Conservation (phyloP, 2,329 filamentous ascomycete species). For the Alternaria novae-zelandiae region DNA sequence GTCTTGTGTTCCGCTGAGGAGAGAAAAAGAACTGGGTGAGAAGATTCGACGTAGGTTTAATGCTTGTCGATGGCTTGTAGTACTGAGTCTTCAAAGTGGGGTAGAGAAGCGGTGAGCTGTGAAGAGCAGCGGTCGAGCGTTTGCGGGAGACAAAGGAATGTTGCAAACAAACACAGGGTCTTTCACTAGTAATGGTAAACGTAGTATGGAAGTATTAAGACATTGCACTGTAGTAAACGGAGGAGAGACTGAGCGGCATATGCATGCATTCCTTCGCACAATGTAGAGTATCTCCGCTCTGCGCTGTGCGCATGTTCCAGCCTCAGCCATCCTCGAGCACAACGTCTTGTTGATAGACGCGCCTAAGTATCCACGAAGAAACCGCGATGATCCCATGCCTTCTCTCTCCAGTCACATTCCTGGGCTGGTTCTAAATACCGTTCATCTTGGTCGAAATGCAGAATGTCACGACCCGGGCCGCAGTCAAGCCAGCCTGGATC, state of each 20-base stretch:
- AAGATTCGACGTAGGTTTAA: not conserved
- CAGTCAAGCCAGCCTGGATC: not conserved
- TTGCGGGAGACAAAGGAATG: not conserved
- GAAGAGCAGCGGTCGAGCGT: not conserved
- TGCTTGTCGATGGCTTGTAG: not conserved
- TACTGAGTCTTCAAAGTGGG: not conserved
- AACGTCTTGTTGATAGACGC: not conserved
- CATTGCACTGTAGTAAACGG: not conserved
- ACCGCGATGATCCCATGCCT: not conserved
- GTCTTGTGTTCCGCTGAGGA: not conserved
- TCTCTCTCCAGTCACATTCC: not conserved
- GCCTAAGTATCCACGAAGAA: not conserved
- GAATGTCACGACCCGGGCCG: not conserved
- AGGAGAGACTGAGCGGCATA: not conserved
- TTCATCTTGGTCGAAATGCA: not conserved
- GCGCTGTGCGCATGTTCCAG: not conserved
- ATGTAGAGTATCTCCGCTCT: not conserved
- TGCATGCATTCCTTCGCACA: not conserved
- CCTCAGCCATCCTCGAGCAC: not conserved
- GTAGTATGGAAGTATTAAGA: not conserved
- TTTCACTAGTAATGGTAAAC: not conserved
- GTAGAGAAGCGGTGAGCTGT: not conserved
- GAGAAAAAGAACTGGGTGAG: not conserved
- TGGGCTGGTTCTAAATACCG: not conserved
- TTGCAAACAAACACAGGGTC: not conserved